A percentile compares a stretch with the other conserved stretches of the same genome.
Conservation (phyloP, 202 grass and related monocot genomes). For the Schoenoplectus tabernaemontani region DNA sequence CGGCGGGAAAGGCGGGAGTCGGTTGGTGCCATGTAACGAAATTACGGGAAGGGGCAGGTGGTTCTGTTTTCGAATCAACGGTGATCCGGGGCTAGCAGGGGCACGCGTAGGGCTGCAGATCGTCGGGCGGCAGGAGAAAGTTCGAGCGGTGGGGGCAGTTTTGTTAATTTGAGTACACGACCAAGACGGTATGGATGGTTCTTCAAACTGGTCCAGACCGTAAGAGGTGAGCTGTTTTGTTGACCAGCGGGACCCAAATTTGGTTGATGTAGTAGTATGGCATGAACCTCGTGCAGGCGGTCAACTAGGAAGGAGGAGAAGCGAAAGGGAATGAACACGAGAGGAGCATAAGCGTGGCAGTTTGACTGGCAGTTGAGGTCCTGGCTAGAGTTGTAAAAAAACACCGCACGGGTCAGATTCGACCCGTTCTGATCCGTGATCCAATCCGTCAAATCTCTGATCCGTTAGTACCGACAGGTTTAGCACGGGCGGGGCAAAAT, state of each 20-base stretch:
- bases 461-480: too few species aligned
- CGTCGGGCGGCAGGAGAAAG: background rate
- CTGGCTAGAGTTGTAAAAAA: too few species aligned
- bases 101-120: background rate
- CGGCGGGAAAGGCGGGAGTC: background rate
- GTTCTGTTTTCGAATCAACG: background rate
- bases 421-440: too few species aligned
- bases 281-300: background rate
- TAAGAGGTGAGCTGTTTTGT: background rate
- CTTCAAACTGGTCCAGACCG: background rate
- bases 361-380: background rate
- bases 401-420: too few species aligned
- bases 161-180: background rate
- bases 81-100: background rate
- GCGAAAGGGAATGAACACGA: background rate
- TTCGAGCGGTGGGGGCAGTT: slow-evolving; percentile 7
- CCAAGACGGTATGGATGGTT: background rate
- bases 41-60: slow-evolving; percentile 3
- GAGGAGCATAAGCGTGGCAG: background rate
- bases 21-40: background rate
- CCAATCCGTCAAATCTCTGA: too few species aligned
- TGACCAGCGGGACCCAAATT: too few species aligned
- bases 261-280: too few species aligned
- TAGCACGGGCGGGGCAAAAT: too few species aligned
- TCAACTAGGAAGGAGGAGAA: too few species aligned